Evolutionary conservation across 2,329 filamentous ascomycete species (phyloP).

Genomic region (Torrubiella hemipterigena): DNA sequence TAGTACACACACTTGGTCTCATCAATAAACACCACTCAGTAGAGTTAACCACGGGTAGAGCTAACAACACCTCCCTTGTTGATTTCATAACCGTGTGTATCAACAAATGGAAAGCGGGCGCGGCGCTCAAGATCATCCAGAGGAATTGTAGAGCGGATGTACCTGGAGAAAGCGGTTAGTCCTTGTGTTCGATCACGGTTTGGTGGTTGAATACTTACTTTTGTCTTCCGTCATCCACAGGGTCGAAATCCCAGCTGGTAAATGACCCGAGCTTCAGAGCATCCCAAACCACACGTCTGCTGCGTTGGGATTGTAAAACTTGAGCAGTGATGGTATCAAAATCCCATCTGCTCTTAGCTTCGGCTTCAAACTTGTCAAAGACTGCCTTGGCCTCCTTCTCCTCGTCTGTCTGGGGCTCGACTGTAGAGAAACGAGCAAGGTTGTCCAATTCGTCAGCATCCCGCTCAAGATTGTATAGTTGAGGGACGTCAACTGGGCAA

Average conservation of each 20-base stretch:
- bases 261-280: conserved; percentile 66
- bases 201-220: conserved; percentile 38
- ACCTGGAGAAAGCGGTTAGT: conserved; percentile 37
- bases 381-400: conserved; percentile 35
- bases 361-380: conserved; percentile 57
- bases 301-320: conserved; percentile 67
- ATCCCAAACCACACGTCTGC: conserved; percentile 66
- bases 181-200: conserved; percentile 16
- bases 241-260: conserved; percentile 79
- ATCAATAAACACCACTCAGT: too few relatives aligned
- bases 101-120: conserved; percentile 59
- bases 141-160: conserved; percentile 74
- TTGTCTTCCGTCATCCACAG: conserved; percentile 53
- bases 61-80: conserved; percentile 21
- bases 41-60: conserved; percentile 18
- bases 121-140: conserved; percentile 70
- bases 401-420: conserved; percentile 23
- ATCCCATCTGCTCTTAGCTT: conserved; percentile 69
- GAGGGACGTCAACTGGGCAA: conserved; percentile 71
- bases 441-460: conserved; percentile 74
- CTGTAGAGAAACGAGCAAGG: conserved; percentile 39
- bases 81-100: conserved; percentile 39
- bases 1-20: neutral
- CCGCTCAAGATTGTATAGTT: conserved; percentile 66
- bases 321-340: conserved; percentile 64